Evolutionary conservation across 139 green algal genomes (phyloP), one percentile per base, ranked within the genome.

Genomic region (Closterium sp.): DNA sequence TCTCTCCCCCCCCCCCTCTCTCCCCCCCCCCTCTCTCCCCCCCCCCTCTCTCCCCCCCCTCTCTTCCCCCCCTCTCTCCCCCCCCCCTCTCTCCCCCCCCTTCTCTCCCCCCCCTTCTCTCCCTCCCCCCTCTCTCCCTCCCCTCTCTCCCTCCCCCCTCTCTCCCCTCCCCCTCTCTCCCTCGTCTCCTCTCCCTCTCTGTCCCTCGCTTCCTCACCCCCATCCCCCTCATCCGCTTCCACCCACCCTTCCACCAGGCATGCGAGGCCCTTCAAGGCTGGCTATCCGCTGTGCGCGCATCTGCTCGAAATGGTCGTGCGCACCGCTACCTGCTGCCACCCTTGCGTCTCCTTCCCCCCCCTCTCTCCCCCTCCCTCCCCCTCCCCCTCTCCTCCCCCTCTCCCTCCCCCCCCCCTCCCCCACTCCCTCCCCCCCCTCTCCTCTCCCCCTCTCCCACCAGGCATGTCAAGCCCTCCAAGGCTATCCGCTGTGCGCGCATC

Each of bases 261-360:
- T 87, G 84, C 25, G 84, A 87, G 0, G 84, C 33, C 33, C 12
- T 34, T 16, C 33, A 87, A 21, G 33, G 84, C 84, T 66, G 33
- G 84, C 84, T 66, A 87, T 66, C 33, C 33, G 12, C 33, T 34
- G 2, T 34, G 84, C 33, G 33, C 33, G 25, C 33, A 34, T 87
- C 33, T 34, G 33, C 84, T 87, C 84, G 84, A 87, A 34, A 87
- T 34, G 84, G 31, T 33, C 87, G 19, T 76, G 87, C 25, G 87
- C n/a, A 21, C 35, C 88, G 30, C 31, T 21, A 87, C 19, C 30
- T 32, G 30, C 34, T 12, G 21, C 36, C 30, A 32, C 34, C 23
- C 31, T 69, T 21, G 25, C 9, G 3, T 85, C 35, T 90, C 35
- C 32, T 4, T 86, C n/a, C 0, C 4, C 9, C 19, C 30, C 0